Percentiles rank a stretch among this genome's conserved stretches.
Evolutionary conservation across 2,329 filamentous ascomycete species (phyloP).

Genomic region (Bipolaris oryzae): DNA sequence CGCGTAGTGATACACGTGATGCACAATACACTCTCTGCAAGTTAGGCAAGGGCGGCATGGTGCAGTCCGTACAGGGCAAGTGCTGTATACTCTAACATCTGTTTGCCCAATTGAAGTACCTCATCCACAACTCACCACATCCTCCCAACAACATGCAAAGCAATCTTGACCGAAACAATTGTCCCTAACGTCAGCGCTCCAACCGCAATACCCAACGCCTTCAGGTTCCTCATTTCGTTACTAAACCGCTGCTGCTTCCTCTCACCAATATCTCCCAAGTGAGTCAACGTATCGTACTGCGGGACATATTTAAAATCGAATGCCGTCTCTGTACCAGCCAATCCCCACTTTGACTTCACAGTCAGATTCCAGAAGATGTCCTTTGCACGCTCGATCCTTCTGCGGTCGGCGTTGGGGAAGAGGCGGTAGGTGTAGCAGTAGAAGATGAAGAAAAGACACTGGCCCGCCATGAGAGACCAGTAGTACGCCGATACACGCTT

Average conservation of each 20-base stretch:
- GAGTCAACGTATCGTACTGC: slow-evolving; percentile 57
- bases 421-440: slow-evolving; percentile 60
- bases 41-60: neutral
- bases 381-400: slow-evolving; percentile 60
- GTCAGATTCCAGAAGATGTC: slow-evolving; percentile 64
- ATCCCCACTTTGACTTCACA: slow-evolving; percentile 67
- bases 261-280: slow-evolving; percentile 53
- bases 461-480: slow-evolving; percentile 64
- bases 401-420: slow-evolving; percentile 56
- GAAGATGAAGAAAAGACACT: slow-evolving; percentile 69
- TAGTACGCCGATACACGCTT: slow-evolving; percentile 64
- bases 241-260: slow-evolving; percentile 45
- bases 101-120: neutral
- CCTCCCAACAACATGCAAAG: slow-evolving; percentile 23
- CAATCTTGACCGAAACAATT: slow-evolving; percentile 35
- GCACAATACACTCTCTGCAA: neutral
- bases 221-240: slow-evolving; percentile 57
- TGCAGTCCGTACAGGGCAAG: too few relatives aligned
- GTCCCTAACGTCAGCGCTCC: slow-evolving; percentile 34
- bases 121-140: slow-evolving; percentile 22
- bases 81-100: neutral
- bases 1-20: neutral
- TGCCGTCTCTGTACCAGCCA: slow-evolving; percentile 64
- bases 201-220: slow-evolving; percentile 52
- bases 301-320: slow-evolving; percentile 78